Conservation (phyloP, 768 basidiomycete genomes). For the Kwoniella mangroviensis region DNA sequence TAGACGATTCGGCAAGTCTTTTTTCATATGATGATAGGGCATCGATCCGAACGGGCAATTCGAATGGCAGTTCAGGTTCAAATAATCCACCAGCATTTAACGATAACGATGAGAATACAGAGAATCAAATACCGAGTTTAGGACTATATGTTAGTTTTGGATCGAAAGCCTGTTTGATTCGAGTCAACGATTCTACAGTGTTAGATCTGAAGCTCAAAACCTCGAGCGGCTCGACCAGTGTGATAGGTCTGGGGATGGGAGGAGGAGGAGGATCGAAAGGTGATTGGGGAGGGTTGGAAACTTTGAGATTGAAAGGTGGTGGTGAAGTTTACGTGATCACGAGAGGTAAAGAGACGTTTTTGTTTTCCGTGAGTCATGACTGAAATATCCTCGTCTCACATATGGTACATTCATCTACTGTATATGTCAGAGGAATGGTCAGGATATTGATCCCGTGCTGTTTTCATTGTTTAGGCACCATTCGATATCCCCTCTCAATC, state of each 20-base stretch:
- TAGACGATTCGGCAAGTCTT: slow-evolving; percentile 5
- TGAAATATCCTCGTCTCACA: not conserved
- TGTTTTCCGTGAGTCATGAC: slow-evolving; percentile 21
- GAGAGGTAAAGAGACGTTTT: slow-evolving; percentile 32
- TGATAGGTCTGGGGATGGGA: slow-evolving; percentile 5
- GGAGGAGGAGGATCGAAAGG: slow-evolving; percentile 16
- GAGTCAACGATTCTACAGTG: slow-evolving; percentile 33
- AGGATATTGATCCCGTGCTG: not conserved
- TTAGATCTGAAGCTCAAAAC: slow-evolving; percentile 26
- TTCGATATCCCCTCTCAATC: slow-evolving; percentile 24
- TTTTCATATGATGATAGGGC: slow-evolving; percentile 20
- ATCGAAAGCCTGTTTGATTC: slow-evolving; percentile 31
- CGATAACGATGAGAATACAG: not conserved
- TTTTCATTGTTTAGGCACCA: slow-evolving; percentile 13
- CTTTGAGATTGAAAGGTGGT: slow-evolving; percentile 21
- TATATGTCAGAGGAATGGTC: not conserved
- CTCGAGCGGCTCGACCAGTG: slow-evolving; percentile 4
- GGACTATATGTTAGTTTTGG: slow-evolving; percentile 37
- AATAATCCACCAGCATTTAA: not conserved
- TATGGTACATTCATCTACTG: no score
- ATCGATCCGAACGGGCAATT: slow-evolving; percentile 4
- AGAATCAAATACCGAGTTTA: slow-evolving; percentile 8
- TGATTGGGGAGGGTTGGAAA: slow-evolving; percentile 26
- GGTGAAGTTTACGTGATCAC: slow-evolving; percentile 30
- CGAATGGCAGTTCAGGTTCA: not conserved